A percentile compares a stretch with the other conserved stretches of the same genome.
phyloP scores from a whole-genome alignment of 768 basidiomycete genomes.

The Lentinula edodes region DNA sequence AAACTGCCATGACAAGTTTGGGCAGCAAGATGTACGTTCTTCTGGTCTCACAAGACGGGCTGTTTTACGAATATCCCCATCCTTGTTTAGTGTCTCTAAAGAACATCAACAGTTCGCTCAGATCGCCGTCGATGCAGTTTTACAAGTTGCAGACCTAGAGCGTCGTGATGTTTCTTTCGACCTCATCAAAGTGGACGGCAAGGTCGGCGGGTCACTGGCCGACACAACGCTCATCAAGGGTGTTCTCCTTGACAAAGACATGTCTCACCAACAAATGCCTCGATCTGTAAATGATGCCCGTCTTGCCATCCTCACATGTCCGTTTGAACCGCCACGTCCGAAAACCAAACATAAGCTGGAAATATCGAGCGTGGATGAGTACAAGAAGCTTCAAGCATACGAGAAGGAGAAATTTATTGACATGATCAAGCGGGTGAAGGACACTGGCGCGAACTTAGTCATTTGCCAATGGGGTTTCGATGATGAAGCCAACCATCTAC shows the following conservation, averaged over 20 bases:
- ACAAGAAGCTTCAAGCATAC: constrained; percentile 89
- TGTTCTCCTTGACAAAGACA: constrained; percentile 99
- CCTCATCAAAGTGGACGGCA: constrained; percentile 98
- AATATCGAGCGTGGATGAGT: constrained; percentile 95
- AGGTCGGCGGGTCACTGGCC: constrained; percentile 94
- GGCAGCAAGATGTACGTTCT: constrained; percentile 93
- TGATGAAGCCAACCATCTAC: constrained; percentile 95
- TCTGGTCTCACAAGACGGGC: neutral
- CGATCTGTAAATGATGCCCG: constrained; percentile 80
- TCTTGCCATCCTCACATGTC: constrained; percentile 95
- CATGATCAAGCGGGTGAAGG: constrained; percentile 96
- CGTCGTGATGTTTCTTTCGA: constrained; percentile 96
- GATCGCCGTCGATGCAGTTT: constrained; percentile 96
- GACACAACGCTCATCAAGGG: constrained; percentile 95
- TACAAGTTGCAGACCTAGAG: constrained; percentile 91
- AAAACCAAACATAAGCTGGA: constrained; percentile 99
- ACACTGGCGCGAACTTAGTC: constrained; percentile 95
- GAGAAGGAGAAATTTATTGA: constrained; percentile 95
- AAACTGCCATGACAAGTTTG: constrained; percentile 92
- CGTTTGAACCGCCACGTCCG: constrained; percentile 97
- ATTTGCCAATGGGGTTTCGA: constrained; percentile 99
- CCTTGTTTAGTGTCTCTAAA: constrained; percentile 78
- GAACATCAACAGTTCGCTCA: constrained; percentile 93
- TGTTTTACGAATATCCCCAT: neutral
- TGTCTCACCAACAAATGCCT: constrained; percentile 99